phyloP scores from a whole-genome alignment of 2,329 filamentous ascomycete species.

The Fonsecaea nubica region DNA sequence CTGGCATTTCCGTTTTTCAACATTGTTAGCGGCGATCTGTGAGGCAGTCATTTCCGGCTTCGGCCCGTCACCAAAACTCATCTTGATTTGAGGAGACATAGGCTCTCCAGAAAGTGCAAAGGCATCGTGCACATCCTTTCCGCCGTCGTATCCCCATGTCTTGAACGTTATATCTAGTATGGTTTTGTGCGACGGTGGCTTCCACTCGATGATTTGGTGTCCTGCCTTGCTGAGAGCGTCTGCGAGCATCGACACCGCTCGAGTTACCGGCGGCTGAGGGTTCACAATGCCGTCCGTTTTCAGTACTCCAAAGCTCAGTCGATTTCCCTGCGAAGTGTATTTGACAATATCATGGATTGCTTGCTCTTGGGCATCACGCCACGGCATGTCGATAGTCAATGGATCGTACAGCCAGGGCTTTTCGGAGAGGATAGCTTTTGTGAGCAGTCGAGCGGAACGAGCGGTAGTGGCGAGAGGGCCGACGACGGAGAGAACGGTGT shows the following conservation, averaged over 20 bases:
- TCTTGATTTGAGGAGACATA: constrained; percentile 51
- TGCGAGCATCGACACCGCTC: constrained; percentile 61
- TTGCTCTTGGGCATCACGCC: constrained; percentile 58
- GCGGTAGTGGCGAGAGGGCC: constrained; percentile 67
- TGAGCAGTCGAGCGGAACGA: constrained; percentile 61
- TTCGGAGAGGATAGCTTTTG: constrained; percentile 62
- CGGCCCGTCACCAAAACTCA: constrained; percentile 45
- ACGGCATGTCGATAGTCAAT: constrained; percentile 69
- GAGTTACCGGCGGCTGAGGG: constrained; percentile 63
- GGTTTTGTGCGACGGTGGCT: constrained; percentile 58
- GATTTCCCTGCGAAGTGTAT: constrained; percentile 40
- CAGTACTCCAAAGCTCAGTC: constrained; percentile 63
- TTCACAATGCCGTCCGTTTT: constrained; percentile 58
- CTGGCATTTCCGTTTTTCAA: constrained; percentile 62
- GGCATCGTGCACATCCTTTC: constrained; percentile 58
- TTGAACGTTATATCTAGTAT: constrained; percentile 49
- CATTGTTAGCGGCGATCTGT: constrained; percentile 57
- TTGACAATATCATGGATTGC: constrained; percentile 50
- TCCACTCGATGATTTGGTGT: constrained; percentile 66
- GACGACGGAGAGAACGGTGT: constrained; percentile 66
- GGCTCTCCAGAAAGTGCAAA: constrained; percentile 64
- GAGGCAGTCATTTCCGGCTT: constrained; percentile 49
- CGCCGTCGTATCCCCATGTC: constrained; percentile 58
- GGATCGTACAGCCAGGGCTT: constrained; percentile 73
- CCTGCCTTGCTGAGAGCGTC: constrained; percentile 59